phyloP scores from a whole-genome alignment of 441 rosid species.

The Populus trichocarpa region DNA sequence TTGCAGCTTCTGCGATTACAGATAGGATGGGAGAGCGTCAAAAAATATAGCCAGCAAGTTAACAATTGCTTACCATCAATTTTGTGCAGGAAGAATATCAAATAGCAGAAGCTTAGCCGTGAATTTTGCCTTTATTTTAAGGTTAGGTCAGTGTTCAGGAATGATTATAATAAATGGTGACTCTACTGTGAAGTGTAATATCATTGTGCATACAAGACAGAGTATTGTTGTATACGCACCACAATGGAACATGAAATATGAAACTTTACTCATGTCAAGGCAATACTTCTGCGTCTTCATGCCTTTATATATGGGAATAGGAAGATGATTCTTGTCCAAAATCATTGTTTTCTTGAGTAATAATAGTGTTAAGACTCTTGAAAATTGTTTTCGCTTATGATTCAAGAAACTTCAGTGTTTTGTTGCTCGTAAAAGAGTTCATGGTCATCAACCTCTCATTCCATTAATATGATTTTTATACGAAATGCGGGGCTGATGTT shows the following conservation, averaged over 20 bases:
- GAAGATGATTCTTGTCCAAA: no score
- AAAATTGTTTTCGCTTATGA: no score
- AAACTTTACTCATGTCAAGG: neutral
- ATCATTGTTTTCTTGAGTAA: no score
- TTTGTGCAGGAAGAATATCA: neutral
- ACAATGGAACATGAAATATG: neutral
- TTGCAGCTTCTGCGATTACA: constrained; percentile 6
- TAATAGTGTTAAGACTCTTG: no score
- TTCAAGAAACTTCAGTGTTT: no score
- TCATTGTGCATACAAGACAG: neutral
- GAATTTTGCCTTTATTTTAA: neutral
- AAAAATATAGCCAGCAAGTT: neutral
- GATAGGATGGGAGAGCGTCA: neutral
- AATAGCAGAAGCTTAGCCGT: no score
- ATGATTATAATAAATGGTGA: neutral
- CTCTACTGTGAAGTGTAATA: neutral
- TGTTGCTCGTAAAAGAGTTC: no score
- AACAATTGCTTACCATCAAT: neutral
- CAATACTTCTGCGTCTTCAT: neutral
- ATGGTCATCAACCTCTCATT: no score
- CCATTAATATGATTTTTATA: no score
- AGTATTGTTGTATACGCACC: neutral
- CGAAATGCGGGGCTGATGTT: no score
- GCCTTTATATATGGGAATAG: neutral
- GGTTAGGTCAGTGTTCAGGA: constrained; percentile 10